Evolutionary conservation across 192 early-diverging fungal genomes (phyloP).

Genomic region (Funneliformis geosporum): DNA sequence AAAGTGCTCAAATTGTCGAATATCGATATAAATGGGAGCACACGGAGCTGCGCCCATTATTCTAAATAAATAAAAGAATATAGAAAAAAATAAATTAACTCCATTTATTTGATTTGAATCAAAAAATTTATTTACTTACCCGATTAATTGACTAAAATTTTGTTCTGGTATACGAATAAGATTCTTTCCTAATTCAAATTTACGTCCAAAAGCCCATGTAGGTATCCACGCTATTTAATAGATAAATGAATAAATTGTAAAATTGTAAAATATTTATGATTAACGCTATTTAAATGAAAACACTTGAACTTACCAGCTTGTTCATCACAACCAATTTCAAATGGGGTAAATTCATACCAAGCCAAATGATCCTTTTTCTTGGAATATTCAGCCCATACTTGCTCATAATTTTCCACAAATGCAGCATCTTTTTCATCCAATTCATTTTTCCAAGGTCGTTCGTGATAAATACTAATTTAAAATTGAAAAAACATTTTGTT

Average conservation of each 20-base stretch:
- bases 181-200: conserved; percentile 63
- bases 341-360: conserved; percentile 86
- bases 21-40: conserved; percentile 53
- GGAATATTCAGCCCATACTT: conserved; percentile 38
- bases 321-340: conserved; percentile 79
- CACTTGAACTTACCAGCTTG: conserved; percentile 47
- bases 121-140: conserved; percentile 36
- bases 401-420: conserved; percentile 38
- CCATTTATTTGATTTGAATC: not conserved
- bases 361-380: conserved; percentile 55
- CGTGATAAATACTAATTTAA: conserved; percentile 56
- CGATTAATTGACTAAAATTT: conserved; percentile 65
- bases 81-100: not conserved
- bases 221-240: conserved; percentile 65
- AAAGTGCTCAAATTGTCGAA: conserved; percentile 46
- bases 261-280: not conserved
- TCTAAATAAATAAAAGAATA: conserved; percentile 5
- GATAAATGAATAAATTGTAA: not conserved
- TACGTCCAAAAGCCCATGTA: conserved; percentile 76
- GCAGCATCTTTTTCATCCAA: conserved; percentile 25
- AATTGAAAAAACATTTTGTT: no score
- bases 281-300: not conserved
- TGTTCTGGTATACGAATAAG: conserved; percentile 67
- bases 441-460: conserved; percentile 49
- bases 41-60: conserved; percentile 54